Conservation (phyloP, 2,329 filamentous ascomycete genomes). For the Septoria linicola region DNA sequence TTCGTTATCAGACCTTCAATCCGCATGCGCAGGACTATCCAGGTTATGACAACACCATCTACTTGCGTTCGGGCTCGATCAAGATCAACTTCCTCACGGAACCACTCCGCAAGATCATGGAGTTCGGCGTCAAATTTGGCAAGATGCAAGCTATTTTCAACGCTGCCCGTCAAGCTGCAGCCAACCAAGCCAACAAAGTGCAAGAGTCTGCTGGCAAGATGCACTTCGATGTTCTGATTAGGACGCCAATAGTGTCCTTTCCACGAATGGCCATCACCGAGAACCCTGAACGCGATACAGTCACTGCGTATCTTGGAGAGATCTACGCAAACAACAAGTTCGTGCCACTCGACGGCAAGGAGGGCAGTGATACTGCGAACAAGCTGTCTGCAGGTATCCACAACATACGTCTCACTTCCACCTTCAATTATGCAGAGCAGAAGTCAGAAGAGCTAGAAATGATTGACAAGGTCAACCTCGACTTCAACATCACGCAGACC, state of each 20-base stretch:
- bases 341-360: slow-evolving; percentile 73
- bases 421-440: slow-evolving; percentile 74
- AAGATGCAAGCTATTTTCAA: slow-evolving; percentile 99
- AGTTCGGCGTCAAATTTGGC: slow-evolving; percentile 97
- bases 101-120: slow-evolving; percentile 95
- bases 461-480: slow-evolving; percentile 94
- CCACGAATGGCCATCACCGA: slow-evolving; percentile 73
- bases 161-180: slow-evolving; percentile 88
- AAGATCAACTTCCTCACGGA: slow-evolving; percentile 97
- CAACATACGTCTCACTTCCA: slow-evolving; percentile 86
- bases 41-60: slow-evolving; percentile 91
- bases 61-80: slow-evolving; percentile 85
- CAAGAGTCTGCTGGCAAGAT: slow-evolving; percentile 87
- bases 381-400: slow-evolving; percentile 87
- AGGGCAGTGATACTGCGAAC: slow-evolving; percentile 74
- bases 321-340: slow-evolving; percentile 97
- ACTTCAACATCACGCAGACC: slow-evolving; percentile 86
- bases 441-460: slow-evolving; percentile 85
- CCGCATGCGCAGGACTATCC: slow-evolving; percentile 73
- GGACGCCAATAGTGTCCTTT: slow-evolving; percentile 94
- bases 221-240: slow-evolving; percentile 90
- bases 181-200: slow-evolving; percentile 87
- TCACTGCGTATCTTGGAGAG: slow-evolving; percentile 93
- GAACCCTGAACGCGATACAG: slow-evolving; percentile 69
- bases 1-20: slow-evolving; percentile 96